Conservation (phyloP, 2,329 filamentous ascomycete genomes). For the Coleophoma crateriformis region DNA sequence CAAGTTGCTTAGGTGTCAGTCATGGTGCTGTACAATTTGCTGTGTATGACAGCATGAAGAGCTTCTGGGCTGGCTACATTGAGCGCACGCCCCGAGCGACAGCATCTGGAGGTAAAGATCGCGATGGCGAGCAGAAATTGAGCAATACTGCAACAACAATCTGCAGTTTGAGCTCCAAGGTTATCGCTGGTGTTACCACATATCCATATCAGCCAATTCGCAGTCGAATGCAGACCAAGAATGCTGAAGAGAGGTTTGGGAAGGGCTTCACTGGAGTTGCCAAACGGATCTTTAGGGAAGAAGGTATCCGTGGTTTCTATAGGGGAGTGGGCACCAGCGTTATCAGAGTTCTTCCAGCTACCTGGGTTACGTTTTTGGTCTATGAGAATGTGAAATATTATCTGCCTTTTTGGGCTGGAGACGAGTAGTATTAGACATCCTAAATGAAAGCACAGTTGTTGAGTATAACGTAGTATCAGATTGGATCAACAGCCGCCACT, state of each 20-base stretch:
- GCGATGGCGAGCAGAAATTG: constrained; percentile 21
- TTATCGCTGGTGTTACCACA: constrained; percentile 82
- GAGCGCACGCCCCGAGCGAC: constrained; percentile 26
- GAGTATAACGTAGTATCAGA: no score
- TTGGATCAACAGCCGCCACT: no score
- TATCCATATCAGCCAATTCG: constrained; percentile 95
- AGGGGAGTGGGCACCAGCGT: constrained; percentile 84
- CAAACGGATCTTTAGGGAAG: constrained; percentile 67
- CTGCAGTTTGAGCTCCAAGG: constrained; percentile 75
- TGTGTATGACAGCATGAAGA: constrained; percentile 73
- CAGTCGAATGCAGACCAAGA: constrained; percentile 82
- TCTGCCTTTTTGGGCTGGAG: constrained; percentile 36
- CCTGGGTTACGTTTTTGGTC: constrained; percentile 93
- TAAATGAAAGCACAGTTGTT: no score
- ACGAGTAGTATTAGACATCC: not conserved
- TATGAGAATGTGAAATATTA: constrained; percentile 89
- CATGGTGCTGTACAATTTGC: constrained; percentile 96
- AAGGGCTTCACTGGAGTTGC: constrained; percentile 67
- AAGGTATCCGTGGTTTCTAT: constrained; percentile 83
- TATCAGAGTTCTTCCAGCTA: constrained; percentile 87
- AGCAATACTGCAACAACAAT: constrained; percentile 56
- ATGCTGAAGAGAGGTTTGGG: constrained; percentile 69
- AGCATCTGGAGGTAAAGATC: not conserved
- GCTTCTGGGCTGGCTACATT: constrained; percentile 45
- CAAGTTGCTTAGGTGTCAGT: constrained; percentile 78